Evolutionary conservation across 441 rosid species (phyloP), one percentile per base, ranked within the genome.

Genomic region (Syzygium syzygioides): DNA sequence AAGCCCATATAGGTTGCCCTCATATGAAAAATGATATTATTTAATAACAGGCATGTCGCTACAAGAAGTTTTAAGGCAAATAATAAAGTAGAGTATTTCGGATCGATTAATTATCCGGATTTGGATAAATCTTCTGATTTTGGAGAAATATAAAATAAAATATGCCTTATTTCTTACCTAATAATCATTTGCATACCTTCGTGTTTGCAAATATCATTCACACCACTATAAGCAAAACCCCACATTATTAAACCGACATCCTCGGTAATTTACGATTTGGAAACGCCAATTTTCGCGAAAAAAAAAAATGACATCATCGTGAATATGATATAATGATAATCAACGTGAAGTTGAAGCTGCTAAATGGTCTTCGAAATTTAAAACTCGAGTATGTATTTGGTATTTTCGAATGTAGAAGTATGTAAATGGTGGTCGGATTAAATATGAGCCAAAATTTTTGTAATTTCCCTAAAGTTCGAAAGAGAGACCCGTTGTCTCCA

Each of bases 281-380:
- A 30, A 9, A 0, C 8, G 0, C 1, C 0, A 17, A 64, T 64
- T 30, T 30, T 8, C 9, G 13, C 9, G 41, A 4, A 4, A 17
- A 3, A n/a, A n/a, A n/a, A 7, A 64, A 30, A 8, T 15, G 30
- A 15, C 18, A 30, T 30, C 9, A 7, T 30, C 0, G 0, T 0
- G 23, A 64, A 30, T 64, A 30, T 0, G 6, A 64, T 20, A 15
- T 8, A 8, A 18, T 3, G 25, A 55, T 18, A 55, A 55, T 55
- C 7, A 4, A 55, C 9, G 23, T 7, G 57, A 7, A 55, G 25
- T 9, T 18, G 57, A 7, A 55, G 25, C 9, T 19, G 14, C 14
- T 7, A 0, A 55, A 7, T 32, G 4, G 18, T 66, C 15, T 66
- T 17, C 32, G 17, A 32, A 17, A 64, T 10, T 10, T 30, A 64